Percentiles rank a stretch among this genome's conserved stretches.
These are phyloP conservation scores for Furcasterigmium sp. DNA, from an alignment of 2,329 filamentous ascomycete species.

Conservation along the genomic window DNA sequence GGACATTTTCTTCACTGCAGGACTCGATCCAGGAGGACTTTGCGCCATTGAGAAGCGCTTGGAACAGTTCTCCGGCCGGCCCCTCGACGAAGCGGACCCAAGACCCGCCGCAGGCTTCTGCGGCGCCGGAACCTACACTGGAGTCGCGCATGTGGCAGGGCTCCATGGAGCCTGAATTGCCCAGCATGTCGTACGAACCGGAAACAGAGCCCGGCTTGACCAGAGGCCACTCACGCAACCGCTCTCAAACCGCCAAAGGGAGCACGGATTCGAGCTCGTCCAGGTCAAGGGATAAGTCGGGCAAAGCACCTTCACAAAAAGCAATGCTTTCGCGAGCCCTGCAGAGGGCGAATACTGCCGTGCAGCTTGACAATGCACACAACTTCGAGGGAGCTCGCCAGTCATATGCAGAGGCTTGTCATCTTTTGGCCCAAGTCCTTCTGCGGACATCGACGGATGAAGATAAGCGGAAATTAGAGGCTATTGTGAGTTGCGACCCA, in stretches of 20 bases:
- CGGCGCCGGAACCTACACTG: too few species aligned
- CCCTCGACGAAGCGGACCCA: not conserved
- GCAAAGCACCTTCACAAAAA: slow-evolving; percentile 69
- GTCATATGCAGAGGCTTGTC: slow-evolving; percentile 87
- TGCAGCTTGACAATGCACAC: slow-evolving; percentile 91
- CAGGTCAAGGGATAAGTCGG: slow-evolving; percentile 25
- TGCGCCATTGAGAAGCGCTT: not conserved
- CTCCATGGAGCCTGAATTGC: not conserved
- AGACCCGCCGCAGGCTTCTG: too few species aligned
- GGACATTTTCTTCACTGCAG: not conserved
- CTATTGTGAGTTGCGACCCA: slow-evolving; percentile 66
- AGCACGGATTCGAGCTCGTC: slow-evolving; percentile 35
- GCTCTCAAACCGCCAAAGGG: slow-evolving; percentile 37
- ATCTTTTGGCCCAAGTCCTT: slow-evolving; percentile 82
- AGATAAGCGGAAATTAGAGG: slow-evolving; percentile 84
- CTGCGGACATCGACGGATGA: slow-evolving; percentile 77
- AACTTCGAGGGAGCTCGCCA: slow-evolving; percentile 89
- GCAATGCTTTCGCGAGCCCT: slow-evolving; percentile 94
- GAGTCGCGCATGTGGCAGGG: too few species aligned
- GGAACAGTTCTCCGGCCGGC: not conserved
- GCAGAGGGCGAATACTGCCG: slow-evolving; percentile 92
- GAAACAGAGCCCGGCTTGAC: slow-evolving; percentile 18
- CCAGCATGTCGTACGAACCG: slow-evolving; percentile 22
- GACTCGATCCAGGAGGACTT: not conserved
- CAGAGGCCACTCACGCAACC: slow-evolving; percentile 38